phyloP scores from a whole-genome alignment of 495 filamentous ascomycete species.

The Aspergillus panamensis region DNA sequence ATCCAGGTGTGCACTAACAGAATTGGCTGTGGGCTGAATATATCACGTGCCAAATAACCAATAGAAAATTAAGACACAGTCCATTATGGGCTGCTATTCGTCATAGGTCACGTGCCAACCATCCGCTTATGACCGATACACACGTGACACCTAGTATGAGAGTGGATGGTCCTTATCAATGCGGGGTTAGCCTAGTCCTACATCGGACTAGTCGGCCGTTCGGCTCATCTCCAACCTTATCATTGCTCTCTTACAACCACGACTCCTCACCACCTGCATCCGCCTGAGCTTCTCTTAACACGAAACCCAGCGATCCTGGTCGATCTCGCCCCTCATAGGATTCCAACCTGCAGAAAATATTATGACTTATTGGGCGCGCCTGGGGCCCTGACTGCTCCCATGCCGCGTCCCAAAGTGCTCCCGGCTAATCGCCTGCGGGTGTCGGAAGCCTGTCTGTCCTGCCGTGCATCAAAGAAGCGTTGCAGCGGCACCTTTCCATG shows the following conservation, averaged over 20 bases:
- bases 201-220: no score
- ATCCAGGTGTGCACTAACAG: no score
- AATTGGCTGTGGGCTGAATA: no score
- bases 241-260: neutral
- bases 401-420: slow-evolving; percentile 39
- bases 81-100: no score
- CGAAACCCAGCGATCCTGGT: neutral
- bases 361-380: neutral
- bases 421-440: slow-evolving; percentile 37
- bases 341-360: neutral
- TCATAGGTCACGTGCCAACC: no score
- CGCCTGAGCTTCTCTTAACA: neutral
- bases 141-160: no score
- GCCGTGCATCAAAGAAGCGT: slow-evolving; percentile 39
- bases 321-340: neutral
- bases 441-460: slow-evolving; percentile 36
- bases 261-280: neutral
- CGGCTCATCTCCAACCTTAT: neutral
- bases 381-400: slow-evolving; percentile 11
- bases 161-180: slow-evolving; percentile 3
- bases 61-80: no score
- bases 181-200: neutral
- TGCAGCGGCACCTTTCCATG: slow-evolving; percentile 43
- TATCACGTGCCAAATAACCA: no score
- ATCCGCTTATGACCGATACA: no score